Evolutionary conservation across 768 basidiomycete species (phyloP).

Genomic region (Trametes gibbosa): DNA sequence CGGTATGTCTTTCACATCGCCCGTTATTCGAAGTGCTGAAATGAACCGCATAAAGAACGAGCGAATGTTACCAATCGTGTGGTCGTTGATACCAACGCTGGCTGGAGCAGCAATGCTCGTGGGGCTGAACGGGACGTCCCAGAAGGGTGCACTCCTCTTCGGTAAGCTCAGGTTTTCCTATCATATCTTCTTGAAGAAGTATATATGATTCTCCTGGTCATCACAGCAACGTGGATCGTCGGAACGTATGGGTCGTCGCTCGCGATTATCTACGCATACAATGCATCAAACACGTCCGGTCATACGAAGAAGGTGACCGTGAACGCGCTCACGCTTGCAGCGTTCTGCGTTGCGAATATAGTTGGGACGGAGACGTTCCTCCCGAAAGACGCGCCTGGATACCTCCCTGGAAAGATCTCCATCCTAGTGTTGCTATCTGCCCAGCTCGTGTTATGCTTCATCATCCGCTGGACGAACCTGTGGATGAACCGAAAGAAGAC

Average conservation of each 20-base stretch:
- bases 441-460: constrained; percentile 46
- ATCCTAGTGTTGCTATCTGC: constrained; percentile 57
- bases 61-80: constrained; percentile 60
- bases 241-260: constrained; percentile 60
- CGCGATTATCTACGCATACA: constrained; percentile 63
- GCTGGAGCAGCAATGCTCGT: constrained; percentile 46
- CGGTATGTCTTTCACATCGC: constrained; percentile 33
- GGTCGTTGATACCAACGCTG: constrained; percentile 58
- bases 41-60: constrained; percentile 38
- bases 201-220: background rate
- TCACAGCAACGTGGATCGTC: constrained; percentile 46
- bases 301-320: constrained; percentile 68
- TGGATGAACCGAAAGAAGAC: constrained; percentile 52
- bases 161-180: constrained; percentile 35
- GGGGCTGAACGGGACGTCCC: constrained; percentile 45
- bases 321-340: constrained; percentile 57
- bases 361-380: constrained; percentile 64
- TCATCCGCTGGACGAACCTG: constrained; percentile 54
- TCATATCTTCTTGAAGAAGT: background rate
- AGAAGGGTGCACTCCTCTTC: constrained; percentile 55
- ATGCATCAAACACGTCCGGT: constrained; percentile 61
- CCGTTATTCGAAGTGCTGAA: too few species aligned
- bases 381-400: constrained; percentile 57
- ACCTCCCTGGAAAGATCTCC: constrained; percentile 65
- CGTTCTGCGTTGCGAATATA: constrained; percentile 59